Conservation (phyloP, 2,329 filamentous ascomycete species). For the Aurifilum marmelostoma region DNA sequence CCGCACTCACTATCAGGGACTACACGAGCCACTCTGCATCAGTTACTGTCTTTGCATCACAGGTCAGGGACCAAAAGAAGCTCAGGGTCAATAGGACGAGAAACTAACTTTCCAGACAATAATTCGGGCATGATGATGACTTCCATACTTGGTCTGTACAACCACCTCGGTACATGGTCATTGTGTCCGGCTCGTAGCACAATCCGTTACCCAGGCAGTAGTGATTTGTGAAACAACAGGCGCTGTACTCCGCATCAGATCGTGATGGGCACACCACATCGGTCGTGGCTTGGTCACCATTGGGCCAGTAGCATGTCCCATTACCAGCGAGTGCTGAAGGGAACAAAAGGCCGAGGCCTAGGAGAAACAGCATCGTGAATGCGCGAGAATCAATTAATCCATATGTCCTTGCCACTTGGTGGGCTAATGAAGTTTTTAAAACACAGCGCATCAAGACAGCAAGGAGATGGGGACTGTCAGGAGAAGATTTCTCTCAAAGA, state of each 20-base stretch:
- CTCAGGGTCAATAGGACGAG: background rate
- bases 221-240: slow-evolving; percentile 15
- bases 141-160: slow-evolving; percentile 12
- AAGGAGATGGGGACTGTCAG: background rate
- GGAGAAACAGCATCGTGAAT: background rate
- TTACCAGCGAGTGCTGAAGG: background rate
- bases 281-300: background rate
- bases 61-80: background rate
- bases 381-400: background rate
- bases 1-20: background rate
- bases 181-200: slow-evolving; percentile 6
- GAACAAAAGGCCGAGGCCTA: background rate
- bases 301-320: slow-evolving; percentile 13
- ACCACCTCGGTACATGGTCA: slow-evolving; percentile 20
- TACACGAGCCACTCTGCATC: background rate
- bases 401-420: background rate
- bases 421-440: background rate
- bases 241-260: slow-evolving; percentile 1
- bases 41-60: background rate
- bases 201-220: slow-evolving; percentile 18
- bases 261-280: slow-evolving; percentile 9
- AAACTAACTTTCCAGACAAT: background rate
- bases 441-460: background rate
- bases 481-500: background rate
- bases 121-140: background rate